Conservation (phyloP, 805 yeast genomes). For the Grigorovia transvaalensis region DNA sequence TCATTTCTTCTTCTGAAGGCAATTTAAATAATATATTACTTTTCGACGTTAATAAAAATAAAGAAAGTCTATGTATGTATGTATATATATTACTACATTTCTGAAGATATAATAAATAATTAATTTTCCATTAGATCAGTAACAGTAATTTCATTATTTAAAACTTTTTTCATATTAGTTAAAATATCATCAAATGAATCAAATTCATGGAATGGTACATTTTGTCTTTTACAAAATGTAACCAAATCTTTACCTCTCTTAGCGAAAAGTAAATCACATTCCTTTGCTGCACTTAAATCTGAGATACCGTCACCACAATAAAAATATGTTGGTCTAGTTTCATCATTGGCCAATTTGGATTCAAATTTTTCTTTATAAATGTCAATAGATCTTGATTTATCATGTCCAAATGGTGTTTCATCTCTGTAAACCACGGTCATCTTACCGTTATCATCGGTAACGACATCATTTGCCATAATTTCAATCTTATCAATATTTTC, state of each 20-base stretch:
- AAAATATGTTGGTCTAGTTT: constrained; percentile 54
- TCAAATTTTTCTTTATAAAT: constrained; percentile 27
- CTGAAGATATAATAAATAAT: not conserved
- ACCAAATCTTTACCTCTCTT: constrained; percentile 86
- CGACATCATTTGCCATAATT: constrained; percentile 73
- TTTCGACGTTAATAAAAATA: too few relatives aligned
- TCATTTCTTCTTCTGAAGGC: too few relatives aligned
- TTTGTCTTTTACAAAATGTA: constrained; percentile 68
- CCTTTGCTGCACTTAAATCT: constrained; percentile 89
- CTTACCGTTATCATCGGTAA: constrained; percentile 40
- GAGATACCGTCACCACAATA: constrained; percentile 98
- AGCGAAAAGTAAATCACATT: constrained; percentile 88
- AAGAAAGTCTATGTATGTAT: too few relatives aligned
- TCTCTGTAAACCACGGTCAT: constrained; percentile 87
- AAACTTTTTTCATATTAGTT: constrained; percentile 44
- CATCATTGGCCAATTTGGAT: constrained; percentile 22
- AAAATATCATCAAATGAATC: constrained; percentile 67
- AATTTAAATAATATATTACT: too few relatives aligned
- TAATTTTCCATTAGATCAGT: constrained; percentile 25
- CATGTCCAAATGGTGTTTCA: constrained; percentile 87
- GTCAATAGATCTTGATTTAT: constrained; percentile 74
- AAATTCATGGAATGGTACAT: constrained; percentile 79
- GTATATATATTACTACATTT: too few relatives aligned
- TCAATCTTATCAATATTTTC: constrained; percentile 63
- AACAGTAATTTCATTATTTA: constrained; percentile 29